phyloP scores from a whole-genome alignment of 2,329 filamentous ascomycete genomes.

The Pseudogymnoascus pannorum region DNA sequence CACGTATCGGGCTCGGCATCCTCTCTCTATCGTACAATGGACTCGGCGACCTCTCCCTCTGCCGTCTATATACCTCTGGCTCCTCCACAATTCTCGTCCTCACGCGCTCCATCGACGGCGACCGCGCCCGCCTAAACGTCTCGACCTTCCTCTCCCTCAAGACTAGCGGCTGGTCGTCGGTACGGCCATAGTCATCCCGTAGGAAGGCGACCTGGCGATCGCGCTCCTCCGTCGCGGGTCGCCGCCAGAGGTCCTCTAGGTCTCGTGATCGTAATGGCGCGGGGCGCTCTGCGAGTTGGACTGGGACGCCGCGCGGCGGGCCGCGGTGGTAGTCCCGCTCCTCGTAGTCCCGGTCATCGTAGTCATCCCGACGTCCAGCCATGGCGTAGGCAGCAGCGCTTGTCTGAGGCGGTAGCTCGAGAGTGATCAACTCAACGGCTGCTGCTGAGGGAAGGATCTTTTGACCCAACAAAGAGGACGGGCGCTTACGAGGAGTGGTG shows the following conservation, averaged over 20 bases:
- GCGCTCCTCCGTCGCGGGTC: neutral
- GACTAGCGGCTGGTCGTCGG: constrained; percentile 6
- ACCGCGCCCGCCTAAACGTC: constrained; percentile 1
- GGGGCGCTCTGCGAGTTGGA: neutral
- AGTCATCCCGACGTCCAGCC: constrained; percentile 1
- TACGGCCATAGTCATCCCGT: constrained; percentile 4
- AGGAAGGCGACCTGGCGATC: constrained; percentile 4
- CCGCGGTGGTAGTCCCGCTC: neutral
- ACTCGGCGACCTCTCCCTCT: constrained; percentile 7
- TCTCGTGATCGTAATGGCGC: constrained; percentile 6
- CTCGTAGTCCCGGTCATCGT: constrained; percentile 7
- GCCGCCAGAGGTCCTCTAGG: neutral
- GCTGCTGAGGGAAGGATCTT: neutral
- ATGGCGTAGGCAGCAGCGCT: neutral
- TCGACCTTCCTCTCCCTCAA: constrained; percentile 6
- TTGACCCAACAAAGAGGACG: neutral
- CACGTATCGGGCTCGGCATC: constrained; percentile 29
- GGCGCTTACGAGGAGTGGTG: neutral
- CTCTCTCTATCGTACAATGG: constrained; percentile 28
- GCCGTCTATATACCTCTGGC: neutral
- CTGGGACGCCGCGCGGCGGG: neutral
- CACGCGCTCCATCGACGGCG: neutral
- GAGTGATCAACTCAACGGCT: neutral
- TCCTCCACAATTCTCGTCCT: constrained; percentile 8
- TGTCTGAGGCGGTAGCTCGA: neutral